A percentile compares a stretch with the other conserved stretches of the same genome.
phyloP scores from a whole-genome alignment of 495 filamentous ascomycete species.

The Poronia punctata region DNA sequence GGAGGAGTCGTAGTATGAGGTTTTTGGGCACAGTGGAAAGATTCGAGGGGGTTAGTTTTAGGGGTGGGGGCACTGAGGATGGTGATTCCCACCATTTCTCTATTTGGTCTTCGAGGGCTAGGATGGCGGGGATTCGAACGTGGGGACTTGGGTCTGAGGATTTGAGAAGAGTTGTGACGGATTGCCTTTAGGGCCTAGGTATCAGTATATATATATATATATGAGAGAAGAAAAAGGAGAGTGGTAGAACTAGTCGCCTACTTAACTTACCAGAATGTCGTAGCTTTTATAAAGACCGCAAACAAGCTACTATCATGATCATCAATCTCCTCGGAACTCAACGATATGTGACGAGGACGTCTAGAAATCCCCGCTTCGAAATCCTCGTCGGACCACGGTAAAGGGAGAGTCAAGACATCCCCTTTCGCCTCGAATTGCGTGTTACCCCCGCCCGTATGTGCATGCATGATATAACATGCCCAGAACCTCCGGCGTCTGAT shows the following conservation, averaged over 20 bases:
- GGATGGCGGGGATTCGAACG: background rate
- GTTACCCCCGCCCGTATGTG: background rate
- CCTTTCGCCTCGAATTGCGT: background rate
- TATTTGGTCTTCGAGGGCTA: background rate
- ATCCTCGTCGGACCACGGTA: conserved; percentile 1
- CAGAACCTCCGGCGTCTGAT: conserved; percentile 1
- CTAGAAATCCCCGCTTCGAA: background rate
- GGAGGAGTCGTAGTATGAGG: too few species aligned
- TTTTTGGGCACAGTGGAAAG: too few species aligned
- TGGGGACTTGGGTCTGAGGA: background rate
- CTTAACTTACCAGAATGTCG: background rate
- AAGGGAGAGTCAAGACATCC: background rate
- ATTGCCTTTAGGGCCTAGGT: background rate
- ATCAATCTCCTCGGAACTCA: background rate
- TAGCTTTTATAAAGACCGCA: background rate
- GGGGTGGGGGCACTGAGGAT: background rate
- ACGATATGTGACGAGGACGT: background rate
- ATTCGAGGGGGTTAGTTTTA: background rate
- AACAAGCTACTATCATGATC: background rate
- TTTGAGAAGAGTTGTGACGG: background rate
- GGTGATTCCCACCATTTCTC: conserved; percentile 1
- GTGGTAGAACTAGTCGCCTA: too few species aligned
- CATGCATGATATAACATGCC: conserved; percentile 3
- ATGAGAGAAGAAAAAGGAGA: background rate
- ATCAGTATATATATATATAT: background rate